Evolutionary conservation across 306 rosid species (phyloP), one percentile per base, ranked within the genome.

Genomic region (Coriaria nepalensis): DNA sequence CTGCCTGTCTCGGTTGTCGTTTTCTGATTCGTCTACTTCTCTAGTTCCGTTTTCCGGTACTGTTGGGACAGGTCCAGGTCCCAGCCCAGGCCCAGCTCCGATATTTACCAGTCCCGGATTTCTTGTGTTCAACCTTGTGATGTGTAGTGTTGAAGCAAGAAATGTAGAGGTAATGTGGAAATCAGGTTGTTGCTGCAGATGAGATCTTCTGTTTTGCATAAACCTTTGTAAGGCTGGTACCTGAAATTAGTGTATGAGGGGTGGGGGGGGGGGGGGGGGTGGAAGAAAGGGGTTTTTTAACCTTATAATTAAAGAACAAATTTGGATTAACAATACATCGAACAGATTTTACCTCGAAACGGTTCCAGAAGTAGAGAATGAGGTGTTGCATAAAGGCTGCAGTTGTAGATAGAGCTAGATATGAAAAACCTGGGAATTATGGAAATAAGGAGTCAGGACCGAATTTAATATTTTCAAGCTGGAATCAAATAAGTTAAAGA

Each of bases 301-400:
- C 29, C 29, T 20, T 20, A 20, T 14, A 15, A 52, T 37, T 29
- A 20, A 33, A 13, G 33, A 42, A 20, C 13, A 12, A 42, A 10
- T 6, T 40, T 4, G 35, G 42, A 36, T 47, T 33, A 37, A 33
- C 6, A 50, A 29, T 11, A 8, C n/a, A 63, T 10, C 37, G 29
- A 33, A 56, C 15, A 55, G 5, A 35, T 10, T 15, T 56, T 60
- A 92, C 96, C 98, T 92, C 96, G 45, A 92, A 92, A 47, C 86
- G 94, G 66, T 92, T 86, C 98, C 98, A 92, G 66, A 92, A 85
- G 70, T 92, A 85, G 37, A 85, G 79, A 48, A 92, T 79, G 67
- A 85, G 84, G 72, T 92, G 98, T 62, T 67, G 92, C 98, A 82
- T 92, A 80, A 92, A 92, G 33, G 94, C 94, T 33, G 98, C 96